phyloP scores from a whole-genome alignment of 768 basidiomycete species.

The Rhizopogon sp. region DNA sequence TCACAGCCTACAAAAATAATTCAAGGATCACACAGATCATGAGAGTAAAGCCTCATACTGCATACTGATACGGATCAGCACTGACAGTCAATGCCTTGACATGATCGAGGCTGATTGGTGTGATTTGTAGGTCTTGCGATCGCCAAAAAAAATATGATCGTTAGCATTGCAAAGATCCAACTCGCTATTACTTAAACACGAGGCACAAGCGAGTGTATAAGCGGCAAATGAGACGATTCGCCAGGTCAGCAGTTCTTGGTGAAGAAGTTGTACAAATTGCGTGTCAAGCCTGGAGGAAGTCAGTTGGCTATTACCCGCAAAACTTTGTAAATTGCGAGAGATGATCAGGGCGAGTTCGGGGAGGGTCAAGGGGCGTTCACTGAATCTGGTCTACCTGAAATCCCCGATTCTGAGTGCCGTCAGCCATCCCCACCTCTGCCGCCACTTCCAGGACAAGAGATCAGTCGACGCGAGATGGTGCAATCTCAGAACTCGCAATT shows the following conservation, averaged over 20 bases:
- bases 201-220: slow-evolving; percentile 33
- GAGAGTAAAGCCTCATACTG: background rate
- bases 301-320: slow-evolving; percentile 66
- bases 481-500: slow-evolving; percentile 39
- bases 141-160: background rate
- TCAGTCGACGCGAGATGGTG: slow-evolving; percentile 37
- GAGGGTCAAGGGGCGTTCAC: slow-evolving; percentile 49
- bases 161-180: background rate
- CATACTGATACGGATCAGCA: background rate
- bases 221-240: slow-evolving; percentile 60
- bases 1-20: background rate
- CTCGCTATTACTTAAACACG: slow-evolving; percentile 24
- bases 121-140: background rate
- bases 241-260: slow-evolving; percentile 77
- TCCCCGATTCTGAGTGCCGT: slow-evolving; percentile 57
- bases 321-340: slow-evolving; percentile 77
- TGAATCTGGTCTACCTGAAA: slow-evolving; percentile 65
- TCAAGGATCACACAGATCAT: background rate
- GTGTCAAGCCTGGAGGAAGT: slow-evolving; percentile 61
- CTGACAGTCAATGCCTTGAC: background rate
- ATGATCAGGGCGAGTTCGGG: slow-evolving; percentile 49
- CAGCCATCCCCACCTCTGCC: slow-evolving; percentile 39
- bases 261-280: slow-evolving; percentile 76
- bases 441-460: slow-evolving; percentile 28
- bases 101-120: background rate